phyloP scores from a whole-genome alignment of 352 stramenopile species.

The Salisapilia sapeloensis region DNA sequence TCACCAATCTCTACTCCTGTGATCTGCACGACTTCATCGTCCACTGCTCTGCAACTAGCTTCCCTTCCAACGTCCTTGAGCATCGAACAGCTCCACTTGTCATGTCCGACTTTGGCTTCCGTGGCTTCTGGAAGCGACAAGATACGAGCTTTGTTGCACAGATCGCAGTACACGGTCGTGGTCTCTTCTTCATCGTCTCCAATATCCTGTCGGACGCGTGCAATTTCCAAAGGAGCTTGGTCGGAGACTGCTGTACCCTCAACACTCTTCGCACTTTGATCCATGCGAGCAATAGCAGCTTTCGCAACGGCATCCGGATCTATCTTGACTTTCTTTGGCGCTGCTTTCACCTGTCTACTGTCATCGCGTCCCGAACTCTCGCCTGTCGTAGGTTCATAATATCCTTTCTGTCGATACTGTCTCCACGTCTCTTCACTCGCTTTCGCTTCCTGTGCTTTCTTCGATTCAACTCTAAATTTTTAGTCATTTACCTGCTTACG shows the following conservation, averaged over 20 bases:
- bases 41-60: slow-evolving; percentile 24
- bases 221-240: too few species aligned
- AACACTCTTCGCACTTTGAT: slow-evolving; percentile 16
- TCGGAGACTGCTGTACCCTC: slow-evolving; percentile 3
- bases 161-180: slow-evolving; percentile 64
- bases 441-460: slow-evolving; percentile 67
- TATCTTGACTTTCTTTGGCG: slow-evolving; percentile 2
- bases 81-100: slow-evolving; percentile 39
- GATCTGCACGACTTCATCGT: slow-evolving; percentile 65
- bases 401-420: too few species aligned
- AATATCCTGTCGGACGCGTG: too few species aligned
- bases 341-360: slow-evolving; percentile 2
- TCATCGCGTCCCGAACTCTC: neutral
- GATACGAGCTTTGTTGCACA: slow-evolving; percentile 66
- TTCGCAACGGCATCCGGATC: slow-evolving; percentile 26
- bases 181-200: slow-evolving; percentile 38
- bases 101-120: slow-evolving; percentile 8
- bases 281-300: slow-evolving; percentile 34
- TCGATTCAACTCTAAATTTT: slow-evolving; percentile 8
- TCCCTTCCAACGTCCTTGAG: slow-evolving; percentile 14
- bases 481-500: neutral
- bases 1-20: slow-evolving; percentile 19
- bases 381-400: neutral
- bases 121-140: slow-evolving; percentile 25
- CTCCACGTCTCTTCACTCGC: slow-evolving; percentile 11